Evolutionary conservation across 169 alveolate species (phyloP), one percentile per base, ranked within the genome.

Genomic region (Eimeria nieschulzi): DNA sequence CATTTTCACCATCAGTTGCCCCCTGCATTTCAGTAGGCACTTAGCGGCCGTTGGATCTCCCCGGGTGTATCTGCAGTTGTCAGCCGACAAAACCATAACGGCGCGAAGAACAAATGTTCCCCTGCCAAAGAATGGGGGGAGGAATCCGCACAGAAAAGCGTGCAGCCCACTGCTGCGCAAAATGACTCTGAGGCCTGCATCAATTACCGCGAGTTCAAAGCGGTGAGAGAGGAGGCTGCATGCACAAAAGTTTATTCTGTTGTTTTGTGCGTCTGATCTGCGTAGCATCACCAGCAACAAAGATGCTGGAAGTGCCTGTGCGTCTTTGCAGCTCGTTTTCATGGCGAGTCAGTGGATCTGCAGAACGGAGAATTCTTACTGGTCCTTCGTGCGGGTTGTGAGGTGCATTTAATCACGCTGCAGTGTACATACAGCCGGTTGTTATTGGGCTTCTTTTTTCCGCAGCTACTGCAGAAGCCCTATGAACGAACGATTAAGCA

Each of bases 131-230:
- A 9, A 13, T 56, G n/a, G 9, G n/a, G n/a, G 64, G 13, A 56
- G 64, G 64, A 56, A 13, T 13, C 64, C n/a, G 9, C 64, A 56
- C n/a, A 9, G 64, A 9, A 9, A 10, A 13, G n/a, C 9, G 13
- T 10, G 64, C n/a, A 56, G 64, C n/a, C 64, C 64, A 9, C 64
- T 13, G 64, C 64, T 13, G 13, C 64, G 64, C 64, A 56, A 13
- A 9, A 13, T 13, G 13, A 56, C n/a, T 10, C 13, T 9, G 64
- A 56, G n/a, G n/a, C 64, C 13, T 13, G 64, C n/a, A 56, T 56
- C 64, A 56, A 56, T 56, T 56, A 56, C 64, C 64, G 64, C 64
- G 64, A 56, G 64, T 56, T 56, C 64, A 56, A 56, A 56, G 64
- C 13, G 64, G 64, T 56, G 64, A 56, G 64, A 9, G 64, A 10